Percentiles rank a stretch among this genome's conserved stretches.
Conservation (phyloP, 2,329 filamentous ascomycete species). For the Macroventuria anomochaeta region DNA sequence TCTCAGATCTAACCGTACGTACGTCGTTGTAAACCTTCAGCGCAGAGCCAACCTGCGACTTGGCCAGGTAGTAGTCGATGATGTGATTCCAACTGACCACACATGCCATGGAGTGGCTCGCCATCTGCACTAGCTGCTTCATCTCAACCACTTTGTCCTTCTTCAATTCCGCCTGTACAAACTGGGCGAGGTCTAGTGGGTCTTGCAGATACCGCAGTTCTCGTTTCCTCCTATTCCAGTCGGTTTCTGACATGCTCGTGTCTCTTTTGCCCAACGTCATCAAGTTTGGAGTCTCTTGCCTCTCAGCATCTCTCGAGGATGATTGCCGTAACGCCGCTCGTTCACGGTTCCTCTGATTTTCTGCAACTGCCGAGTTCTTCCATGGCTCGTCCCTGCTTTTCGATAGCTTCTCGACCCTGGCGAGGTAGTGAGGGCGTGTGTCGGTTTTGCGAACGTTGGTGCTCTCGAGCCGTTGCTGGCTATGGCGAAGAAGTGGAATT, state of each 20-base stretch:
- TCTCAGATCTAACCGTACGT: conserved; percentile 26
- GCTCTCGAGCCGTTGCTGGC: conserved; percentile 28
- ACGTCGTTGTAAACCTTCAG: conserved; percentile 90
- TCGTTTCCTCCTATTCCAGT: conserved; percentile 53
- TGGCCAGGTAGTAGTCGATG: conserved; percentile 72
- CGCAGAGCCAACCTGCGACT: conserved; percentile 67
- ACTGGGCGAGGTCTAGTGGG: conserved; percentile 73
- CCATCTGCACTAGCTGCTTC: conserved; percentile 69
- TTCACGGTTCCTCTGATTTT: conserved; percentile 33
- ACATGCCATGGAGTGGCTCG: conserved; percentile 69
- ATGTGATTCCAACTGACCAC: conserved; percentile 88
- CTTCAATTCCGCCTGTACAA: conserved; percentile 67
- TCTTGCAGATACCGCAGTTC: conserved; percentile 72
- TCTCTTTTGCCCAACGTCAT: conserved; percentile 38
- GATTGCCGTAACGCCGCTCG: conserved; percentile 25
- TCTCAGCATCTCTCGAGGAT: conserved; percentile 5
- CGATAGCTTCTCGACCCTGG: conserved; percentile 20
- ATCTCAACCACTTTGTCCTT: conserved; percentile 71
- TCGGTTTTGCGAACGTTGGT: conserved; percentile 13
- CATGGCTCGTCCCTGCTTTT: conserved; percentile 31
- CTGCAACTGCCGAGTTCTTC: conserved; percentile 34
- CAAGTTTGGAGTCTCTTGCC: conserved; percentile 24
- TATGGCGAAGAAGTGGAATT: conserved; percentile 18
- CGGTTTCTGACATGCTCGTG: conserved; percentile 28
- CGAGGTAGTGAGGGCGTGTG: conserved; percentile 4